Base-by-base conservation (phyloP, 2,329 filamentous ascomycete species). In the Calonectria hawksworthii region DNA sequence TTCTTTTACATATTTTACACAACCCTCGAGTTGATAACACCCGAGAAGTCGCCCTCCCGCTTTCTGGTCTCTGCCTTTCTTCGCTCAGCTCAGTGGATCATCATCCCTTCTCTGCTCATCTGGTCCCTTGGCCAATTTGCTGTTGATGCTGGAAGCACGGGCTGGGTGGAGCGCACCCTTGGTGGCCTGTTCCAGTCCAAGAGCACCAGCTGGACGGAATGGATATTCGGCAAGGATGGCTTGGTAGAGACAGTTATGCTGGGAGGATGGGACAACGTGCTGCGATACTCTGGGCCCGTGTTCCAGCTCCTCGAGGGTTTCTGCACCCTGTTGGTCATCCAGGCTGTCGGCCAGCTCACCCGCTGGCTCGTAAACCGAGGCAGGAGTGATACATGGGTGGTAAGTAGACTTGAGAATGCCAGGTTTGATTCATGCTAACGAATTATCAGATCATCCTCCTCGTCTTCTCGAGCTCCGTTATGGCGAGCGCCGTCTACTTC, bases 241-340 rank as follows among this genome's bases (percentile, higher is more conserved):
- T 84, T 99, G 73, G 84, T 98, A 32, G 95, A 99, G 87, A 93
- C 91, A 41, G 87, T 94, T 75, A 93, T 94, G 28, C 91, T 99
- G 76, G 96, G 96, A 36, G 92, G 91, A 68, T 99, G 97, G 97
- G 96, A 98, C 83, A 96, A 93, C 83, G 88, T 95, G 65, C 86
- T 99, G 85, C 91, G 93, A 82, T 99, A 98, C 88, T 98, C 96
- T 41, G 98, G 95, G 5, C 97, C 97, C 0, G 91, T 98, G 67
- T 99, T 99, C 87, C 97, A 99, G 86, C 89, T 99, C 11, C 92
- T 94, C 68, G 97, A 99, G 85, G 97, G 97, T 9, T 99, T 99
- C 87, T 99, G 97, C 88, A 99, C 95, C 82, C 87, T 99, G 80
- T 88, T 99, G 72, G 96, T 99, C 77, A 99, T 99, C 73, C 97